Evolutionary conservation across 768 basidiomycete species (phyloP).

Genomic region (Lactifluus piperatus): DNA sequence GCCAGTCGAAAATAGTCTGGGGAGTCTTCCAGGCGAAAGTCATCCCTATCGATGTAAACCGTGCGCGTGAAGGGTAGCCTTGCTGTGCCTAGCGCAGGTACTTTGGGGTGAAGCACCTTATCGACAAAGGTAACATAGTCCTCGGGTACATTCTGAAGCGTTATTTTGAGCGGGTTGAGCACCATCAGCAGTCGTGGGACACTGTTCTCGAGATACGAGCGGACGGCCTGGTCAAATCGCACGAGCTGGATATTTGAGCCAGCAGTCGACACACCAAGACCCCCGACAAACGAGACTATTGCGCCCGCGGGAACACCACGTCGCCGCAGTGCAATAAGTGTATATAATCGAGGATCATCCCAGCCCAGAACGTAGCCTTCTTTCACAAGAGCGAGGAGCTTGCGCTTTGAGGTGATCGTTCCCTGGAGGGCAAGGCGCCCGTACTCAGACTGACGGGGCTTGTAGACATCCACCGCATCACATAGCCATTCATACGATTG

Average conservation of each 20-base stretch:
- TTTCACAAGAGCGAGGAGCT: slow-evolving; percentile 82
- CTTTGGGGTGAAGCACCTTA: slow-evolving; percentile 92
- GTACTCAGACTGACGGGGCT: slow-evolving; percentile 94
- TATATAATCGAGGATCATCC: slow-evolving; percentile 97
- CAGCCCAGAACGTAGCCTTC: slow-evolving; percentile 81
- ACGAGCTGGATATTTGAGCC: slow-evolving; percentile 75
- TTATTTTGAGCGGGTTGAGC: slow-evolving; percentile 80
- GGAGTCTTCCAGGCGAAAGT: slow-evolving; percentile 87
- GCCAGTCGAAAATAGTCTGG: slow-evolving; percentile 96
- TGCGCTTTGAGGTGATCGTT: slow-evolving; percentile 94
- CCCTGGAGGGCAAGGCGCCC: slow-evolving; percentile 90
- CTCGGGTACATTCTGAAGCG: slow-evolving; percentile 82
- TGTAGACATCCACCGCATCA: slow-evolving; percentile 95
- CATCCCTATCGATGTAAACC: slow-evolving; percentile 87
- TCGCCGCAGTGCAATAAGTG: slow-evolving; percentile 88
- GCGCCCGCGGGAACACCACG: slow-evolving; percentile 97
- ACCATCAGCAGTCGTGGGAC: slow-evolving; percentile 91
- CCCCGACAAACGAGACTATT: slow-evolving; percentile 85
- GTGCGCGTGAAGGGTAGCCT: slow-evolving; percentile 79
- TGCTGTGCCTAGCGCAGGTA: slow-evolving; percentile 76
- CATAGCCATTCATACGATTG: slow-evolving; percentile 99
- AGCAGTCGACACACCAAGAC: slow-evolving; percentile 87
- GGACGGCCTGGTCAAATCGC: slow-evolving; percentile 85
- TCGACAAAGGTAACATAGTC: slow-evolving; percentile 77
- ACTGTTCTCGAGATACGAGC: slow-evolving; percentile 81